Base-by-base conservation (phyloP, 345 rosid species). In the Eucalyptus sp. region DNA sequence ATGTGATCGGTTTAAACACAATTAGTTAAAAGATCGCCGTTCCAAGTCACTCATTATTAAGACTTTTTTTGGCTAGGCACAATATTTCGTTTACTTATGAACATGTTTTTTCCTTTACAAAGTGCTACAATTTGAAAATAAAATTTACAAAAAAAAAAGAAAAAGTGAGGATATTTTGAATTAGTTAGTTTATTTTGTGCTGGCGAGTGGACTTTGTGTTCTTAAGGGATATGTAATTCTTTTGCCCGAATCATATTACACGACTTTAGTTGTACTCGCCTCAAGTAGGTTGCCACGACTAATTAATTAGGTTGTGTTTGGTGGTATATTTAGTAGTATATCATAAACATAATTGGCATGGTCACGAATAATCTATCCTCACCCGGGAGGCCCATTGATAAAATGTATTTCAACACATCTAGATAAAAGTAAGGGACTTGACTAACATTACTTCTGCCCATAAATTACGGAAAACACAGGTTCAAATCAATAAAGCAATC, bases 371-470 rank as follows among this genome's bases (percentile, higher is more conserved):
- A 0, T 0, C 31, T 27, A 60, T 25, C 31, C n/a, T 60, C 66
- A 27, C 14, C 8, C 5, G 0, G 0, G 66, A 60, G 31, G 66
- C 4, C 7, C 1, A 0, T 60, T 60, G 1, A 60, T 29, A 60
- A 60, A 60, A 27, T 60, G 16, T 52, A 52, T 52, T 52, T 52
- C 10, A 18, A 18, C 56, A 52, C 24, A 18, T 52, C 24, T 7
- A 18, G 56, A 52, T 18, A 52, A 52, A 52, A 52, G 24, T 52
- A 0, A 52, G 10, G 56, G 10, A 52, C 0, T 52, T 52, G 10
- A 52, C 24, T 52, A 0, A 52, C 56, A 7, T 52, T 18, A 52
- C 0, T 0, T 52, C 0, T 0, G 1, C 0, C 56, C 24, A 4
- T 52, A 52, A 52, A 52, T 52, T 52, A 52, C 0, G 10, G 24